phyloP scores from a whole-genome alignment of 2,329 filamentous ascomycete genomes.

The Monilinia aucupariae region DNA sequence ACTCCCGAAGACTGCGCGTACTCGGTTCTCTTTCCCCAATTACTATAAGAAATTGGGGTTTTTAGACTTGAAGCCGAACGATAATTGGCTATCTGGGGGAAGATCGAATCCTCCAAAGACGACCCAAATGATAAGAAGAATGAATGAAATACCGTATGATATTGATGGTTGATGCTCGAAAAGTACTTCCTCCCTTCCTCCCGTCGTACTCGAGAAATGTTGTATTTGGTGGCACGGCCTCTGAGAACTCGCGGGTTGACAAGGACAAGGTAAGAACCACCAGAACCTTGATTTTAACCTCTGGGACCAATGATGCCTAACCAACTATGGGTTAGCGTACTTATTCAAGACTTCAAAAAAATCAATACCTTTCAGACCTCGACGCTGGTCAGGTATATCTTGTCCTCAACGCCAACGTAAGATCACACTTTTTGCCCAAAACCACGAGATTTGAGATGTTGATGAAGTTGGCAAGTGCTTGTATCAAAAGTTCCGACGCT shows the following conservation, averaged over 20 bases:
- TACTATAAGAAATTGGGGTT: neutral
- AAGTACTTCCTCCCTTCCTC: too few relatives aligned
- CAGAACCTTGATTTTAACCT: too few relatives aligned
- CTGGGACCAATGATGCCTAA: neutral
- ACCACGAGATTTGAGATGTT: slow-evolving; percentile 17
- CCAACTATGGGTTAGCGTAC: neutral
- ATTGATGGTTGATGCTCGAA: neutral
- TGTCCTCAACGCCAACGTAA: slow-evolving; percentile 1
- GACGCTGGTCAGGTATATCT: too few relatives aligned
- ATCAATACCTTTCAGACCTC: neutral
- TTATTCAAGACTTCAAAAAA: neutral
- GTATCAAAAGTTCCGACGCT: neutral
- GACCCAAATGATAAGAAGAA: neutral
- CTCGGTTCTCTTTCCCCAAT: neutral
- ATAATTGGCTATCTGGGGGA: neutral
- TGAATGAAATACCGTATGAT: neutral
- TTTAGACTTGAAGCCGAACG: neutral
- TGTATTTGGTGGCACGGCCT: neutral
- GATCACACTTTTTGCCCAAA: neutral
- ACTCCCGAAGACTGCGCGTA: neutral
- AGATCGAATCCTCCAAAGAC: neutral
- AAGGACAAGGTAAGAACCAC: neutral
- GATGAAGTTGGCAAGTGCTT: neutral
- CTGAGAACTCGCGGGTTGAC: too few relatives aligned
- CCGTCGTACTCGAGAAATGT: neutral